phyloP scores from a whole-genome alignment of 352 stramenopile genomes.

The Phytophthora colocasiae region DNA sequence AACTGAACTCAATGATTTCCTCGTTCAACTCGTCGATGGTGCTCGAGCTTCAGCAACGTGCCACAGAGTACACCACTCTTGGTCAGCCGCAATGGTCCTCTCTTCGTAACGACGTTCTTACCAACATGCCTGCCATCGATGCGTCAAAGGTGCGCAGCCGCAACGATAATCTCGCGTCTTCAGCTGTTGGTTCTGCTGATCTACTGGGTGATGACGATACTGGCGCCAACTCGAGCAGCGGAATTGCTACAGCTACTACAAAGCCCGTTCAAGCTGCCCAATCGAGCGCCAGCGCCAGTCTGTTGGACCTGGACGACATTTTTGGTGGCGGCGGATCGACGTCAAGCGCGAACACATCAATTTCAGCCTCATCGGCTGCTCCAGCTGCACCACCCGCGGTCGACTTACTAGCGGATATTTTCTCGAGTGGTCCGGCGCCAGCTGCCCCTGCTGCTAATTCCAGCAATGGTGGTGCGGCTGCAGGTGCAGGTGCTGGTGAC shows the following conservation, averaged over 20 bases:
- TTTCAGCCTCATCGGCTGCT: constrained; percentile 34
- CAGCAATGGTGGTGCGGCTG: constrained; percentile 21
- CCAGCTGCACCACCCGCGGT: constrained; percentile 50
- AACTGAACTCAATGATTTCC: constrained; percentile 88
- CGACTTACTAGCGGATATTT: constrained; percentile 97
- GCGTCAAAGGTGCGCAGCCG: constrained; percentile 77
- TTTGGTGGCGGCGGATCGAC: constrained; percentile 82
- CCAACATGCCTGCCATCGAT: constrained; percentile 96
- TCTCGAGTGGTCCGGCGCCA: constrained; percentile 62
- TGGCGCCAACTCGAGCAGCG: constrained; percentile 16
- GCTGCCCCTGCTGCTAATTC: constrained; percentile 32
- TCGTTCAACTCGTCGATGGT: constrained; percentile 93
- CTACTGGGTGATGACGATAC: constrained; percentile 81
- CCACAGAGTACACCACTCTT: constrained; percentile 95
- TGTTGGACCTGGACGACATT: constrained; percentile 97
- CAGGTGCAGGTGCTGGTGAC: constrained; percentile 43
- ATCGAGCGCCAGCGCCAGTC: constrained; percentile 56
- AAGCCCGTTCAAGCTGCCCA: constrained; percentile 33
- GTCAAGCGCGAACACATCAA: constrained; percentile 22
- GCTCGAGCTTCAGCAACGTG: constrained; percentile 97
- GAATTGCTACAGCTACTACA: constrained; percentile 14
- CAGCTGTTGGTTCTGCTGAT: constrained; percentile 52
- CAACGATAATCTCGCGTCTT: constrained; percentile 56
- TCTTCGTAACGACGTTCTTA: constrained; percentile 89
- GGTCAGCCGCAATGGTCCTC: constrained; percentile 78